Percentiles rank a stretch among this genome's conserved stretches.
These are phyloP conservation scores for Bombardia bombarda DNA, from an alignment of 495 filamentous ascomycete genomes.

Conservation along the genomic window DNA sequence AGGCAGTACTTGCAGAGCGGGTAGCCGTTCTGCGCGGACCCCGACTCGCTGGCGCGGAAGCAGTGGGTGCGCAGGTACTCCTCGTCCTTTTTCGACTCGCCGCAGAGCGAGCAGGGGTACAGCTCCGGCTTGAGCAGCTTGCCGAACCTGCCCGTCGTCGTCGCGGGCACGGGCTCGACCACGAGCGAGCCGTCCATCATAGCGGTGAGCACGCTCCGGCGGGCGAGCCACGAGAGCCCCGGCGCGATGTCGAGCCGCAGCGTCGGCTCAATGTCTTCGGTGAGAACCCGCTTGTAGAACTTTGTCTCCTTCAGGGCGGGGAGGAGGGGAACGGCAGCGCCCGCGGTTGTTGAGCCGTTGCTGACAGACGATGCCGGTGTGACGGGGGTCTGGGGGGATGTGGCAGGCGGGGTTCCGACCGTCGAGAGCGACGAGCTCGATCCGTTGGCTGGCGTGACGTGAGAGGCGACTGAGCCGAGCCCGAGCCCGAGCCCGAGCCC, in stretches of 20 bases:
- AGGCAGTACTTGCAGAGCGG: constrained; percentile 88
- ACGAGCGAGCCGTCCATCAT: constrained; percentile 82
- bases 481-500: constrained; percentile 47
- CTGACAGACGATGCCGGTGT: constrained; percentile 42
- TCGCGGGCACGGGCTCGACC: constrained; percentile 74
- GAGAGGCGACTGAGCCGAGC: constrained; percentile 32
- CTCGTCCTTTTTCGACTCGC: constrained; percentile 64
- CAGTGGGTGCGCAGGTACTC: constrained; percentile 72
- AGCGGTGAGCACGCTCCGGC: constrained; percentile 70
- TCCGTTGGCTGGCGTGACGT: constrained; percentile 17
- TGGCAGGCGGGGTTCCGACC: constrained; percentile 25
- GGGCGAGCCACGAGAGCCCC: constrained; percentile 85
- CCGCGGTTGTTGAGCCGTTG: constrained; percentile 34
- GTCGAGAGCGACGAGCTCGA: constrained; percentile 38
- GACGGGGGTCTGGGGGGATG: constrained; percentile 42
- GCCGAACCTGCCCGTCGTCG: constrained; percentile 28
- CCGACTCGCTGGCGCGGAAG: constrained; percentile 78
- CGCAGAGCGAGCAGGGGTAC: constrained; percentile 81
- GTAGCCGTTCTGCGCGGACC: constrained; percentile 71
- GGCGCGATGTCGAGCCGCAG: constrained; percentile 82
- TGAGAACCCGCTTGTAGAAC: constrained; percentile 82
- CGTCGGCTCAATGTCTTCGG: constrained; percentile 92
- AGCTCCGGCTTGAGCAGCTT: constrained; percentile 50
- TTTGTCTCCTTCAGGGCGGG: constrained; percentile 71
- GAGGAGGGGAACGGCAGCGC: constrained; percentile 16